These are phyloP conservation scores for Suaeda aralocaspica DNA, from an alignment of 148 eudicot genomes.

Conservation along the genomic window DNA sequence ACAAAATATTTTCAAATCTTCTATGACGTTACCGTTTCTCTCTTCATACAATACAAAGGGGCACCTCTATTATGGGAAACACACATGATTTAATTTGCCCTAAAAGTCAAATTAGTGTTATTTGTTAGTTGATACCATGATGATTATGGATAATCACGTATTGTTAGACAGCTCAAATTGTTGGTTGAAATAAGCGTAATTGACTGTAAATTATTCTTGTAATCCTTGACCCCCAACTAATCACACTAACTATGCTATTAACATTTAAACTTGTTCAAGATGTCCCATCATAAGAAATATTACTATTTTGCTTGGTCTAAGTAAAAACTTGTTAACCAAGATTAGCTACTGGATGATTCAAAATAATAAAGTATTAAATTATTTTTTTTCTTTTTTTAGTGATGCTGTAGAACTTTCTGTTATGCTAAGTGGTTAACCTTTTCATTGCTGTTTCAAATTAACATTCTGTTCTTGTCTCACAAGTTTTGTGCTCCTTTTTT, in stretches of 20 bases:
- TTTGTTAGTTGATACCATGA: constrained; percentile 23
- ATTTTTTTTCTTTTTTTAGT: neutral
- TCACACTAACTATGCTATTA: constrained; percentile 13
- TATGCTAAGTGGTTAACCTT: neutral
- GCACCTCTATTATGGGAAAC: neutral
- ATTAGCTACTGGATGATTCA: constrained; percentile 14
- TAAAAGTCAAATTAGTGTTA: constrained; percentile 11
- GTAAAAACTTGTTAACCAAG: constrained; percentile 16
- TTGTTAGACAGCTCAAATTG: constrained; percentile 34
- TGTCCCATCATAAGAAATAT: constrained; percentile 1
- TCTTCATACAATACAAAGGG: neutral
- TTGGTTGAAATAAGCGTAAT: constrained; percentile 13
- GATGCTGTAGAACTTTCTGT: neutral
- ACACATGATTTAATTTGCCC: constrained; percentile 8
- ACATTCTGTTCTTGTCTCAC: neutral
- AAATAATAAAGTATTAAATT: neutral
- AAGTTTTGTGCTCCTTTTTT: neutral
- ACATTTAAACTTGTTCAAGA: constrained; percentile 2
- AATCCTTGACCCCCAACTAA: constrained; percentile 17
- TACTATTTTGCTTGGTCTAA: constrained; percentile 16
- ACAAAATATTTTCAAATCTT: constrained; percentile 2
- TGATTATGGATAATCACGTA: constrained; percentile 31
- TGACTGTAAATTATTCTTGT: constrained; percentile 14
- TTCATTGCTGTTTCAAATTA: neutral
- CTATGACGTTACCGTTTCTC: neutral